Base-by-base conservation (phyloP, 2,329 filamentous ascomycete genomes). In the Fusarium succisae region DNA sequence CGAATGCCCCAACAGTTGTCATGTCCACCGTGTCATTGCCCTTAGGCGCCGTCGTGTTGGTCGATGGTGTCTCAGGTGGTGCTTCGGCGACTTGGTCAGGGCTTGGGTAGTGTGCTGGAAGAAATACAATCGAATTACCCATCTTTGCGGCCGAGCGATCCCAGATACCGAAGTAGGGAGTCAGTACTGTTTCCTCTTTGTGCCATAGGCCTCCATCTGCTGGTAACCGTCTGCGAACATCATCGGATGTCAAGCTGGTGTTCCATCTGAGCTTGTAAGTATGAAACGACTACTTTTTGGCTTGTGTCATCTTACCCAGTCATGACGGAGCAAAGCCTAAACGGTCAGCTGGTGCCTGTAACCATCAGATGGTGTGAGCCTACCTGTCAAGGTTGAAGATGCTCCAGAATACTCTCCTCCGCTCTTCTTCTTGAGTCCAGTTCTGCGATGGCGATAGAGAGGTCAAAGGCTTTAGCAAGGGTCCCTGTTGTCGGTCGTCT, bases 91-190 rank as follows among this genome's bases (percentile, higher is more conserved):
- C 54, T 48, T 77, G 75, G 1, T 60, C 66, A 3, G 79, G 77
- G 15, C 77, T 81, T 1, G 70, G 75, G 47, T 80, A 81, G 20
- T 80, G 79, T 1, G 73, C 80, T 4, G 82, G 81, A 11, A 84
- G 76, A 18, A 83, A 84, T 0, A 83, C 78, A 3, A 85, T 82
- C 0, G 81, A 81, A 10, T 82, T 83, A 8, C 82, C 83, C 18
- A 84, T 83, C 28, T 78, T 81, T 8, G 79, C 83, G 0, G 78
- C 78, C 0, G 84, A 83, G 10, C 80, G 78, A 44, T 87, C 84
- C 81, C 83, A 85, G 13, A 87, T 85, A 3, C 84, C 83, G 22
- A 86, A 85, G 61, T 81, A 87, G 0, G 85, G 84, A 0, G 85
- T 85, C 3, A 73, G 67, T 0, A 85, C 82, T 1, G 83, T 77